Percentiles rank a stretch among this genome's conserved stretches.
Evolutionary conservation across 2,329 filamentous ascomycete species (phyloP).

Genomic region (Diplodia intermedia): DNA sequence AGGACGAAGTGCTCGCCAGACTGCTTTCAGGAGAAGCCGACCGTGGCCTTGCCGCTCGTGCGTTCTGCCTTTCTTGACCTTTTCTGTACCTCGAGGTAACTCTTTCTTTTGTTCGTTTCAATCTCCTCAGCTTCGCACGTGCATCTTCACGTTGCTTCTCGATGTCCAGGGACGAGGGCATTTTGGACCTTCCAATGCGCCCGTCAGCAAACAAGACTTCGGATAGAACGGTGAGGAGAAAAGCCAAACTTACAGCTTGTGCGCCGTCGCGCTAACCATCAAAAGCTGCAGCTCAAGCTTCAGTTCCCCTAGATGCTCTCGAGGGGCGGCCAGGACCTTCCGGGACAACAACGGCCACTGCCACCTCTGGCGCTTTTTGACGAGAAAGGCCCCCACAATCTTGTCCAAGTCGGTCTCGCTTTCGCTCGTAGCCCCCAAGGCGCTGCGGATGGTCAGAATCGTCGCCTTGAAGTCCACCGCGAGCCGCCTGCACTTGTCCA

Average conservation of each 20-base stretch:
- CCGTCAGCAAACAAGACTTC: neutral
- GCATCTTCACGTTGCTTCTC: conserved; percentile 5
- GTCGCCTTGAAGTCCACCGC: neutral
- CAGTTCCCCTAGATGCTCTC: neutral
- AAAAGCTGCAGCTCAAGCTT: conserved; percentile 9
- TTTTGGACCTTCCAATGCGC: neutral
- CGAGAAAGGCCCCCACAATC: neutral
- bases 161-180: neutral
- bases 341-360: conserved; percentile 2
- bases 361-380: neutral
- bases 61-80: neutral
- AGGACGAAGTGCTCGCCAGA: neutral
- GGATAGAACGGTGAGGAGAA: neutral
- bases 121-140: conserved; percentile 1
- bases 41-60: neutral
- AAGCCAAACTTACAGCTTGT: conserved; percentile 1
- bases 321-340: neutral
- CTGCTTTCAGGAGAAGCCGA: neutral
- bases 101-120: neutral
- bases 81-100: neutral
- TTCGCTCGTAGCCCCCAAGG: neutral
- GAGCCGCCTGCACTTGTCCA: neutral
- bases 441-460: neutral
- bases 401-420: neutral
- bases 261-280: conserved; percentile 6